These are phyloP conservation scores for Lentithecium fluviatile DNA, from an alignment of 495 filamentous ascomycete species.

Conservation along the genomic window DNA sequence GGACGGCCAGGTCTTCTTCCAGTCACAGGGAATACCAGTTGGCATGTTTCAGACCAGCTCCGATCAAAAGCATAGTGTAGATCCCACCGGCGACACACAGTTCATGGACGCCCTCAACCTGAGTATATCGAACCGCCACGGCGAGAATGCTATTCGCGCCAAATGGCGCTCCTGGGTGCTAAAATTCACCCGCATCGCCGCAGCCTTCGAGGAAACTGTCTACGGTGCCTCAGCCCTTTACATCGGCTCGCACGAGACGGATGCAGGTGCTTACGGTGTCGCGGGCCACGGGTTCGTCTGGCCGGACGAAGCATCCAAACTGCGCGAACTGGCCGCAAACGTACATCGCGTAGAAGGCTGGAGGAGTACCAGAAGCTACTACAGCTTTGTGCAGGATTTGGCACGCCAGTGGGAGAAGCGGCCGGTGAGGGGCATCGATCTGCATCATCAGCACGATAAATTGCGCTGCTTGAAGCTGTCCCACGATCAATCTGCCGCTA, in stretches of 20 bases:
- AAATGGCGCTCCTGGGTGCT: conserved; percentile 89
- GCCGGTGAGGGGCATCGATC: conserved; percentile 78
- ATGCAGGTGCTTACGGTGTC: conserved; percentile 64
- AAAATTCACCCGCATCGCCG: conserved; percentile 86
- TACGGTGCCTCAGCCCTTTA: conserved; percentile 90
- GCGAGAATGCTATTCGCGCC: conserved; percentile 82
- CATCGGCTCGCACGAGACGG: conserved; percentile 63
- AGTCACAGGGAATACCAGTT: conserved; percentile 54
- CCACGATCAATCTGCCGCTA: conserved; percentile 66
- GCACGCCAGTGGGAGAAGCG: conserved; percentile 63
- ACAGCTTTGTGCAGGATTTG: conserved; percentile 84
- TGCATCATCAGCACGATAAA: conserved; percentile 89
- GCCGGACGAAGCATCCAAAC: conserved; percentile 75
- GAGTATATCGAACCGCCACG: conserved; percentile 80
- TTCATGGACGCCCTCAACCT: conserved; percentile 85
- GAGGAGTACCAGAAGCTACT: conserved; percentile 91
- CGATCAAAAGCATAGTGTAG: conserved; percentile 39
- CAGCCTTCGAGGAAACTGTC: conserved; percentile 92
- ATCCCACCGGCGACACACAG: conserved; percentile 81
- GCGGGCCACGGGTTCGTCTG: conserved; percentile 93
- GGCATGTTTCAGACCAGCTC: conserved; percentile 37
- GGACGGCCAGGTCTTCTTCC: conserved; percentile 79
- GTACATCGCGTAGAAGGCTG: conserved; percentile 93
- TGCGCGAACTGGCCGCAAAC: conserved; percentile 82
- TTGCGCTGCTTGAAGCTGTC: conserved; percentile 74